Evolutionary conservation across 208 protist species (phyloP).

Genomic region (Trypanosoma congolense): DNA sequence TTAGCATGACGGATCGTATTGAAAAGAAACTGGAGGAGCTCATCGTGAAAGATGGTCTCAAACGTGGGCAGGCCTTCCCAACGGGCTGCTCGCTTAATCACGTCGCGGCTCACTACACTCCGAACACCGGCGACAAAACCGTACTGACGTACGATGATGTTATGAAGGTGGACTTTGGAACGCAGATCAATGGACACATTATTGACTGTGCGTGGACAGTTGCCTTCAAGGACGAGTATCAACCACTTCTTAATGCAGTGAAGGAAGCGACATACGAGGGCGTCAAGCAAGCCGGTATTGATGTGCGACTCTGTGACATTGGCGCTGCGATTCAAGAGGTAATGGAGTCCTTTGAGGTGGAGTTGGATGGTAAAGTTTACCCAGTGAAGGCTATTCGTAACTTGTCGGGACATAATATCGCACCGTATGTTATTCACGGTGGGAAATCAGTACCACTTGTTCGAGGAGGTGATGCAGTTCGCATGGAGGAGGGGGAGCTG

Average conservation of each 20-base stretch:
- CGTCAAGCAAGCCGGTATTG: constrained; percentile 94
- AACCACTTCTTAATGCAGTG: constrained; percentile 94
- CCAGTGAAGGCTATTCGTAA: constrained; percentile 97
- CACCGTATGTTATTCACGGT: constrained; percentile 97
- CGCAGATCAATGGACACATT: constrained; percentile 96
- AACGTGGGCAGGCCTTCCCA: constrained; percentile 89
- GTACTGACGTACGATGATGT: constrained; percentile 95
- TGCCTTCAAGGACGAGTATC: constrained; percentile 95
- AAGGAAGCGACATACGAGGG: constrained; percentile 97
- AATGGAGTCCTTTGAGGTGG: constrained; percentile 97
- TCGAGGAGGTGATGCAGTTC: constrained; percentile 88
- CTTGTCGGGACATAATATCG: constrained; percentile 98
- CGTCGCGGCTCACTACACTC: constrained; percentile 97
- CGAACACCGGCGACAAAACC: constrained; percentile 94
- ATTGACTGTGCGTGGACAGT: constrained; percentile 98
- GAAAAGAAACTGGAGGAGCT: constrained; percentile 84
- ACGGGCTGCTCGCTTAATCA: constrained; percentile 95
- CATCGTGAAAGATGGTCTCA: constrained; percentile 88
- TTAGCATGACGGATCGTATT: constrained; percentile 90
- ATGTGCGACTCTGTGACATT: constrained; percentile 94
- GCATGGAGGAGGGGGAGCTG: constrained; percentile 97
- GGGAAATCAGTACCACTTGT: constrained; percentile 99
- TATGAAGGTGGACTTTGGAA: constrained; percentile 99
- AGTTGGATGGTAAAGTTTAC: constrained; percentile 93
- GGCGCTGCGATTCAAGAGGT: constrained; percentile 96